Evolutionary conservation across 2,329 filamentous ascomycete species (phyloP).

Genomic region (Colletotrichum liaoningense): DNA sequence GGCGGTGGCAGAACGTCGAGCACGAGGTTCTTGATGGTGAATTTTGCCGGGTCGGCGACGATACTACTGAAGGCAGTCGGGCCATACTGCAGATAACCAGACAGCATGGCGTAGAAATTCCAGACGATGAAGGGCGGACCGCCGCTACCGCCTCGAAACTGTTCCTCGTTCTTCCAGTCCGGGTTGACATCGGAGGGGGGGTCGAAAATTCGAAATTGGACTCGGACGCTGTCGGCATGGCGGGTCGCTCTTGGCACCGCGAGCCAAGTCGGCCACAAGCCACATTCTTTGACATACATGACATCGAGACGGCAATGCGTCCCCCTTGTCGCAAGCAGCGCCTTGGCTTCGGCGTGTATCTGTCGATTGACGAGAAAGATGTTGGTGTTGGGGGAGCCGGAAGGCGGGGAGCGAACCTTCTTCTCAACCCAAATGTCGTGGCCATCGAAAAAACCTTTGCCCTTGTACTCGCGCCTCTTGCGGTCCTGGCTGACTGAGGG

Average conservation of each 20-base stretch:
- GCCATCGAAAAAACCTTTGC: slow-evolving; percentile 33
- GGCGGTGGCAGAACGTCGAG: slow-evolving; percentile 35
- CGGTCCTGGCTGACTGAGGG: slow-evolving; percentile 32
- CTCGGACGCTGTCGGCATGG: slow-evolving; percentile 31
- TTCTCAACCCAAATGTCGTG: slow-evolving; percentile 37
- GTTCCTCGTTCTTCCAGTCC: slow-evolving; percentile 35
- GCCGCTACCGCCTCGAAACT: slow-evolving; percentile 34
- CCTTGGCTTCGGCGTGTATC: slow-evolving; percentile 33
- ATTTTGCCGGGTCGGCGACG: slow-evolving; percentile 21
- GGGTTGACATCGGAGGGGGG: slow-evolving; percentile 33
- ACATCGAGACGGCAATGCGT: slow-evolving; percentile 35
- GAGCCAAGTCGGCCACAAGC: slow-evolving; percentile 38
- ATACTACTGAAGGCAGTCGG: slow-evolving; percentile 32
- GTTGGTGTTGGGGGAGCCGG: slow-evolving; percentile 30
- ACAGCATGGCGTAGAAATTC: slow-evolving; percentile 37
- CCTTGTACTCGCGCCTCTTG: slow-evolving; percentile 36
- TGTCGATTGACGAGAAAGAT: slow-evolving; percentile 37
- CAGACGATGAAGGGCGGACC: slow-evolving; percentile 36
- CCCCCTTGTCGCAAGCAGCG: slow-evolving; percentile 26
- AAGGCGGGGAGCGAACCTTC: slow-evolving; percentile 12
- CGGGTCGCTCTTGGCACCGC: slow-evolving; percentile 34
- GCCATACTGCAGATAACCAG: slow-evolving; percentile 33
- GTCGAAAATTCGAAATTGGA: slow-evolving; percentile 37
- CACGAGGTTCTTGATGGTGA: slow-evolving; percentile 33
- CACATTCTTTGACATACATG: slow-evolving; percentile 38